Evolutionary conservation across 768 basidiomycete genomes (phyloP).

Genomic region (Mycena epipterygia): DNA sequence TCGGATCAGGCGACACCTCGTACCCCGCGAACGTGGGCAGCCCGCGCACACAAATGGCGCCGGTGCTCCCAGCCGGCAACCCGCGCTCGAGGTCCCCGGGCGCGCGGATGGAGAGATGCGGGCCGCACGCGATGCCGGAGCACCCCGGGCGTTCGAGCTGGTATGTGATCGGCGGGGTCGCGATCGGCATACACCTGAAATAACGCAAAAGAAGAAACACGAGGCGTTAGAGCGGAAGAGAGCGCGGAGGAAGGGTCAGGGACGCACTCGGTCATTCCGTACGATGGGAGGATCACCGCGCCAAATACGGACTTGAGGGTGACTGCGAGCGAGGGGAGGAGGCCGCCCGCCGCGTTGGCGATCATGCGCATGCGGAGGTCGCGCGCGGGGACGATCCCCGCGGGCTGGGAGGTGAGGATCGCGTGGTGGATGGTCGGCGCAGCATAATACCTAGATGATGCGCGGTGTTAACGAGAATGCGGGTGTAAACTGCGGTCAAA

Average conservation of each 20-base stretch:
- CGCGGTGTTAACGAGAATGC: no score
- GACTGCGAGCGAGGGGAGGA: slow-evolving; percentile 65
- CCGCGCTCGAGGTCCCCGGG: slow-evolving; percentile 52
- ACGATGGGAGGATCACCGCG: slow-evolving; percentile 69
- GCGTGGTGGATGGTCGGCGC: slow-evolving; percentile 66
- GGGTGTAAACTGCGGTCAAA: no score
- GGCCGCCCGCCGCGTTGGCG: slow-evolving; percentile 65
- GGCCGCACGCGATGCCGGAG: slow-evolving; percentile 63
- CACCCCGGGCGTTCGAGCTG: slow-evolving; percentile 61
- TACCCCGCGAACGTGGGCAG: slow-evolving; percentile 67
- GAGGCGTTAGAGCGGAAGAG: slow-evolving; percentile 14
- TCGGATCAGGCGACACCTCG: slow-evolving; percentile 59
- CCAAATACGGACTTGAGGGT: slow-evolving; percentile 63
- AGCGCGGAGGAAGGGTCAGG: neutral
- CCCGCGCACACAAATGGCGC: slow-evolving; percentile 69
- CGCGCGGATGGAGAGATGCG: slow-evolving; percentile 59
- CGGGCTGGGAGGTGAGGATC: slow-evolving; percentile 56
- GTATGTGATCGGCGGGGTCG: slow-evolving; percentile 58
- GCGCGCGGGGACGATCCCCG: slow-evolving; percentile 44
- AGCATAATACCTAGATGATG: slow-evolving; percentile 60
- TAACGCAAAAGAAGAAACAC: neutral
- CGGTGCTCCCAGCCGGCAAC: slow-evolving; percentile 56
- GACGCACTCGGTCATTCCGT: slow-evolving; percentile 68
- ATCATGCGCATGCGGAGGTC: slow-evolving; percentile 61
- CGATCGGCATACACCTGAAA: slow-evolving; percentile 64